Evolutionary conservation across 1,284 basidiomycete species (phyloP).

Genomic region (Inonotus hispidus): DNA sequence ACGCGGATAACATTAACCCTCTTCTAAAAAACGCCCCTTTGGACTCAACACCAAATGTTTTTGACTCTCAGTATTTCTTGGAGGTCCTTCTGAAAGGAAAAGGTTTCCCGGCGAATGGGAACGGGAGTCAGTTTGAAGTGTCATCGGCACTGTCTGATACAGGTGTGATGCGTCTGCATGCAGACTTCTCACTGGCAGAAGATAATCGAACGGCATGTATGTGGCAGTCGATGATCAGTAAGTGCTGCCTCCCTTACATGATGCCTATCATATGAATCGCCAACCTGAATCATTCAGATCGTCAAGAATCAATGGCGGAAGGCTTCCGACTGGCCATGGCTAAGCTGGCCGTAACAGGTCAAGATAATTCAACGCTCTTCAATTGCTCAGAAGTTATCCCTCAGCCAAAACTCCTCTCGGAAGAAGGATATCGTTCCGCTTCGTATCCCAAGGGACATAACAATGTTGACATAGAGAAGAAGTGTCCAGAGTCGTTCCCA

Average conservation of each 20-base stretch:
- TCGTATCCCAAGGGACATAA: constrained; percentile 15
- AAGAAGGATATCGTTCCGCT: not conserved
- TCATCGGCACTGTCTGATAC: constrained; percentile 4
- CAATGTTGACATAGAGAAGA: constrained; percentile 11
- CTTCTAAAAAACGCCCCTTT: constrained; percentile 12
- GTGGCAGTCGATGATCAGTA: constrained; percentile 20
- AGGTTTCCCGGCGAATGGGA: constrained; percentile 14
- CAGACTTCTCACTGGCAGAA: constrained; percentile 19
- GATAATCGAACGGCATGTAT: constrained; percentile 18
- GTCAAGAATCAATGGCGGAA: constrained; percentile 14
- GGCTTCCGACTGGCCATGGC: constrained; percentile 21
- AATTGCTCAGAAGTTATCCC: constrained; percentile 21
- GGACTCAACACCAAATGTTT: constrained; percentile 20
- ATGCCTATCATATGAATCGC: not conserved
- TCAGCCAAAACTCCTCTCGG: constrained; percentile 1
- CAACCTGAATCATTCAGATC: not conserved
- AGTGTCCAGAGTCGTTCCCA: constrained; percentile 15
- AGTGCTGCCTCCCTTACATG: not conserved
- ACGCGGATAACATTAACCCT: constrained; percentile 14
- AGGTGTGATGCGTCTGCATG: constrained; percentile 20
- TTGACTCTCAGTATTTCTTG: constrained; percentile 20
- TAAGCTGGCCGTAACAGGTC: constrained; percentile 30
- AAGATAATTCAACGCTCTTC: constrained; percentile 20
- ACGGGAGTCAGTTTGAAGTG: constrained; percentile 11
- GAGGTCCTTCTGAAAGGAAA: constrained; percentile 20